Conservation (phyloP, 306 rosid genomes). For the Castanea crenata region DNA sequence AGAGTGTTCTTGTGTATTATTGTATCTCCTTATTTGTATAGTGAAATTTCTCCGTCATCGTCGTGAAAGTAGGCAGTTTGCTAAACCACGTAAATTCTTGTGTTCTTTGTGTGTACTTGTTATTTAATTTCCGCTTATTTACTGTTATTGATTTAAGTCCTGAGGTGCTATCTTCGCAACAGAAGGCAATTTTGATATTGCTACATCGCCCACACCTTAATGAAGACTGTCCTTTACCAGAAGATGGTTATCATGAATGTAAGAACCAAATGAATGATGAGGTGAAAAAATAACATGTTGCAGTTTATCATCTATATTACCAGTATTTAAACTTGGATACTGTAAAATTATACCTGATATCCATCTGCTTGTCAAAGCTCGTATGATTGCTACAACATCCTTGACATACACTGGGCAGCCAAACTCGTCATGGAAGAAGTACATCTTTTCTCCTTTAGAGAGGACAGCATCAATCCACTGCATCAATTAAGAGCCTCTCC, state of each 20-base stretch:
- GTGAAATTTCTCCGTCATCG: no score
- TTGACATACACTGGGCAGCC: slow-evolving; percentile 84
- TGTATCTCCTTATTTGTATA: no score
- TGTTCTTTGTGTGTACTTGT: no score
- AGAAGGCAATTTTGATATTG: background rate
- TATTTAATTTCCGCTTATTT: no score
- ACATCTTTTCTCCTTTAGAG: slow-evolving; percentile 53
- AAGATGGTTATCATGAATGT: background rate
- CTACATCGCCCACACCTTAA: background rate
- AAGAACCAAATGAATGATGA: background rate
- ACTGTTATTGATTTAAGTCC: no score
- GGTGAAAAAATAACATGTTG: background rate
- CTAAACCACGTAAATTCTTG: no score
- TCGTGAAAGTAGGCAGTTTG: no score
- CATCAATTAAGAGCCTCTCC: slow-evolving; percentile 29
- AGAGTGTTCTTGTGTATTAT: no score
- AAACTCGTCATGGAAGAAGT: slow-evolving; percentile 82
- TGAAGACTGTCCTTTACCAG: background rate
- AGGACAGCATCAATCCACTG: slow-evolving; percentile 83
- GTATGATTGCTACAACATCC: slow-evolving; percentile 61
- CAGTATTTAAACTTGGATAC: slow-evolving; percentile 1
- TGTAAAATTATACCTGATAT: slow-evolving; percentile 58
- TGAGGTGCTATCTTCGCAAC: no score
- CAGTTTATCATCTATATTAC: background rate
- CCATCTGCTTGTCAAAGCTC: slow-evolving; percentile 62